These are phyloP conservation scores for Citrus sp. DNA, from an alignment of 345 rosid genomes.

Conservation along the genomic window DNA sequence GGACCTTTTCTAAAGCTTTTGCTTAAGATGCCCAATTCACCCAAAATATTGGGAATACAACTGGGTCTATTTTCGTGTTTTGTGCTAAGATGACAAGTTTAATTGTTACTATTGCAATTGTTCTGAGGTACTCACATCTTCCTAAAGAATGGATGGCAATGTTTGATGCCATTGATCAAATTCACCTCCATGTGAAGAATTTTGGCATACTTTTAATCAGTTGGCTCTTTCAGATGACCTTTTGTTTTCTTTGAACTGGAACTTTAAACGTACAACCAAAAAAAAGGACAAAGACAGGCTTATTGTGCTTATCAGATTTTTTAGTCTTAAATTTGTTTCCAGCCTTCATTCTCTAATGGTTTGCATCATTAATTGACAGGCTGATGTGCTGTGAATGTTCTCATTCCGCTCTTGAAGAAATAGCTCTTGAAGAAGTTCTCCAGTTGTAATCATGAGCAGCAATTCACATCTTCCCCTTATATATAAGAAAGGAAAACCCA, in stretches of 20 bases:
- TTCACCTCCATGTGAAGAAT: not conserved
- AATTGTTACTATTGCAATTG: not conserved
- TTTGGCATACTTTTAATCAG: not conserved
- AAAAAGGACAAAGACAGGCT: not conserved
- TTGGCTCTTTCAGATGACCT: not conserved
- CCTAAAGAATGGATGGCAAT: not conserved
- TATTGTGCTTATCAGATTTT: not conserved
- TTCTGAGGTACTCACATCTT: not conserved
- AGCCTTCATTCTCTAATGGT: not conserved
- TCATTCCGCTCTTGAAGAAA: not conserved
- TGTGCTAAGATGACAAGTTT: not conserved
- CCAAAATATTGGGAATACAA: not conserved
- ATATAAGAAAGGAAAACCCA: constrained; percentile 43
- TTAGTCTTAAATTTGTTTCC: not conserved
- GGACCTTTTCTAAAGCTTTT: not conserved
- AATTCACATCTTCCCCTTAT: constrained; percentile 25
- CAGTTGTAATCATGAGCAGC: constrained; percentile 27
- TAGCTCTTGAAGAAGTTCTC: constrained; percentile 13
- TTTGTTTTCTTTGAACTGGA: not conserved
- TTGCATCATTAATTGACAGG: constrained; percentile 5
- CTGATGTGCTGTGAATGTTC: not conserved
- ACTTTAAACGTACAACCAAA: not conserved
- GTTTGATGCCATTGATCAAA: not conserved
- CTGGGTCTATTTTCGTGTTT: not conserved
- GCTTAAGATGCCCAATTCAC: not conserved